Evolutionary conservation across 2,329 filamentous ascomycete genomes (phyloP), one percentile per base, ranked within the genome.

Genomic region (Pseudocercospora musae): DNA sequence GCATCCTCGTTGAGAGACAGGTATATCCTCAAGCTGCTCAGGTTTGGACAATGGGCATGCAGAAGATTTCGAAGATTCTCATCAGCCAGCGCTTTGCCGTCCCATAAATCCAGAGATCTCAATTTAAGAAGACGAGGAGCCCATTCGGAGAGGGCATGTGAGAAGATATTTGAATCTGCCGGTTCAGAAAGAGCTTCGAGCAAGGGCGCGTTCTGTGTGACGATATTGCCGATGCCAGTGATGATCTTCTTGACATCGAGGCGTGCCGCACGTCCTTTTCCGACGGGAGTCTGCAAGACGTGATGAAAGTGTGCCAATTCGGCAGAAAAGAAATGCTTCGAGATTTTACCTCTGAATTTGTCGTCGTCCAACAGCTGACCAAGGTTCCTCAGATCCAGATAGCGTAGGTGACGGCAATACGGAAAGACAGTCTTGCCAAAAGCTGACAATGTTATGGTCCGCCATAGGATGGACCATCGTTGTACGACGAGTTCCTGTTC

Each of bases 351-450:
- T 37, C 80, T 82, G 57, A 88, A 87, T 57, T 82, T 81, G 53
- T 83, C 78, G 60, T 88, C 84, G 59, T 88, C 84, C 1, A 91
- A 78, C 21, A 89, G 78, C 44, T 85, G 77, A 10, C 78, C 76
- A 0, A 91, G 78, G 70, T 88, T 85, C 58, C 85, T 79, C 9
- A 91, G 80, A 66, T 88, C 85, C 40, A 92, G 78, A 25, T 81
- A 79, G 60, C 83, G 85, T 59, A 91, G 84, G 74, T 89, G 90
- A 40, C 84, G 80, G 69, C 85, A 89, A 72, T 92, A 92, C 0
- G 88, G 88, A 65, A 86, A 88, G 18, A 85, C 77, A 0, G 89
- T 90, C 66, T 79, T 76, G 23, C 82, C 84, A 48, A 88, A 75
- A 61, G 86, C 86, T 8, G 89, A 91, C 7, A 86, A 77, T 61